phyloP scores from a whole-genome alignment of 306 rosid species.

The Malus domestica region ASM211411v1 NC_041793.1:32549001-32549500 shows the following conservation, averaged over 20 bases:
- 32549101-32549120: background rate
- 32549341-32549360: constrained; percentile 73
- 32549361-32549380: constrained; percentile 75
- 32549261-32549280: constrained; percentile 61
- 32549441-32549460: constrained; percentile 49
- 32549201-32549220: constrained; percentile 64
- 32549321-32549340: constrained; percentile 55
- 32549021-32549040: background rate
- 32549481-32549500: constrained; percentile 66
- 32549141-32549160: background rate
- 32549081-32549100: background rate
- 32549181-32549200: constrained; percentile 78
- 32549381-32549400: constrained; percentile 69
- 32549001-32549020: constrained; percentile 39
- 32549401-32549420: constrained; percentile 51
- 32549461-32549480: constrained; percentile 58
- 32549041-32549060: background rate
- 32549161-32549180: constrained; percentile 60
- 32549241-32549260: constrained; percentile 49
- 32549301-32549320: constrained; percentile 56
- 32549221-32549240: constrained; percentile 62
- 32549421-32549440: constrained; percentile 70
- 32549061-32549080: background rate
- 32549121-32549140: background rate
- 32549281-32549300: constrained; percentile 51